A percentile compares a stretch with the other conserved stretches of the same genome.
Conservation (phyloP, 2,329 filamentous ascomycete genomes). For the Proliferodiscus dingleyae region DNA sequence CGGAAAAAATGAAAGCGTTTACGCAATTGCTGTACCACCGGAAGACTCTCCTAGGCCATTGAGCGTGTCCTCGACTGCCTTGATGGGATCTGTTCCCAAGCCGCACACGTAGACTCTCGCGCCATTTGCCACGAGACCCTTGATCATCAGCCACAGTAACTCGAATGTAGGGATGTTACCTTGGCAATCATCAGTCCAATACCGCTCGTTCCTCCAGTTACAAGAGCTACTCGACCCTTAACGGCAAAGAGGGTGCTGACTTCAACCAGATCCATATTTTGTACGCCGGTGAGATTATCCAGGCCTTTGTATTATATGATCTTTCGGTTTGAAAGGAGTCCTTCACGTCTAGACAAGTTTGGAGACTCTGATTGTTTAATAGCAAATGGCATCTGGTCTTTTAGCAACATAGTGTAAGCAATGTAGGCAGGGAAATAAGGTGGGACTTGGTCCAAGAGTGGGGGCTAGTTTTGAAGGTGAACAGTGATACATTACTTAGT, state of each 20-base stretch:
- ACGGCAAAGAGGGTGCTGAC: conserved; percentile 44
- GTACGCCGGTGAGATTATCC: too few species aligned
- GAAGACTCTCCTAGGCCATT: conserved; percentile 33
- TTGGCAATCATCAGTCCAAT: conserved; percentile 44
- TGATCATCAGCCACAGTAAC: neutral
- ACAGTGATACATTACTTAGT: too few species aligned
- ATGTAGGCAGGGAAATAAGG: too few species aligned
- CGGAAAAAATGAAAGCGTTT: conserved; percentile 10
- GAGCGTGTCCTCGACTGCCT: conserved; percentile 35
- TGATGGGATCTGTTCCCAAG: conserved; percentile 38
- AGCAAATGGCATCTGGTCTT: too few species aligned
- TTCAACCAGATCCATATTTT: conserved; percentile 31
- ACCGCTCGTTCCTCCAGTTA: conserved; percentile 42
- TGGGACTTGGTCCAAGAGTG: too few species aligned
- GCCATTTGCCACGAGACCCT: conserved; percentile 42
- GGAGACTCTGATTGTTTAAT: too few species aligned
- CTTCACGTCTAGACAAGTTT: too few species aligned
- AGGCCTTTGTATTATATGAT: too few species aligned
- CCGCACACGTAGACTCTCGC: conserved; percentile 43
- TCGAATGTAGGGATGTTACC: conserved; percentile 23
- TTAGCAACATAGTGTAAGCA: too few species aligned
- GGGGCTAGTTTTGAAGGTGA: too few species aligned
- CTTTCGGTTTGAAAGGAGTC: too few species aligned
- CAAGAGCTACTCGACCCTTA: conserved; percentile 39
- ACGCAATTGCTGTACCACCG: conserved; percentile 38